These are phyloP conservation scores for Puccinellia tenuiflora DNA, from an alignment of 176 grass and related monocot genomes.

Conservation along the genomic window DNA sequence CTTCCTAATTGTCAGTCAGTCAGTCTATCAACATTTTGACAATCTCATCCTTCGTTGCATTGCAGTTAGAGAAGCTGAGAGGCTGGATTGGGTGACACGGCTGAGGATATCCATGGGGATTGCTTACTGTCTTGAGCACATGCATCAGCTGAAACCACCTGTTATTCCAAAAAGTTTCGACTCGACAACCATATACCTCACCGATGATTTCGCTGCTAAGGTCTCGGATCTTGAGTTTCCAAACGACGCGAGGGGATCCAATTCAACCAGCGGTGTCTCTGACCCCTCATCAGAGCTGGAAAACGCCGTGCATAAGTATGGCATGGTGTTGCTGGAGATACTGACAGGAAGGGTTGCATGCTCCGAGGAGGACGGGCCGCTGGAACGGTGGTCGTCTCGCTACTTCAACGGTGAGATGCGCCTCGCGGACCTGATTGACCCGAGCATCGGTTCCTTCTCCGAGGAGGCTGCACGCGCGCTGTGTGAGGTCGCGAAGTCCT, in stretches of 20 bases:
- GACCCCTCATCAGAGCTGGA: slow-evolving; percentile 9
- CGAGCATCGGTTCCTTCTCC: slow-evolving; percentile 32
- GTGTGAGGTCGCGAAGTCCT: slow-evolving; percentile 48
- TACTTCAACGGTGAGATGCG: slow-evolving; percentile 27
- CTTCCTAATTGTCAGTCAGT: not conserved
- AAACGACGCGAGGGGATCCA: slow-evolving; percentile 15
- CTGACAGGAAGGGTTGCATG: slow-evolving; percentile 45
- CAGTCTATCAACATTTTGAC: not conserved
- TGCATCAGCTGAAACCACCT: slow-evolving; percentile 63
- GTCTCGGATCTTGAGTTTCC: slow-evolving; percentile 55
- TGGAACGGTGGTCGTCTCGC: slow-evolving; percentile 39
- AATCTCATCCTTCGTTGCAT: not conserved
- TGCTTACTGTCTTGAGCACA: slow-evolving; percentile 75
- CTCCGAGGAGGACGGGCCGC: slow-evolving; percentile 40
- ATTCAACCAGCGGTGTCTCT: not conserved
- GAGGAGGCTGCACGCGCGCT: slow-evolving; percentile 38
- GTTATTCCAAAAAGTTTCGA: slow-evolving; percentile 41
- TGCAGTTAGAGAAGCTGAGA: slow-evolving; percentile 70
- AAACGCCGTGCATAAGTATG: slow-evolving; percentile 48
- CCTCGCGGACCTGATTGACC: slow-evolving; percentile 48
- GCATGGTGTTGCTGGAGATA: slow-evolving; percentile 68
- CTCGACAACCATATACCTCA: slow-evolving; percentile 67
- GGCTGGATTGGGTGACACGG: slow-evolving; percentile 59
- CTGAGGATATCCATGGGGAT: slow-evolving; percentile 91
- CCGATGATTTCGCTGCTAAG: slow-evolving; percentile 80